phyloP scores from a whole-genome alignment of 139 green algal genomes.

The Haematococcus lacustris region DNA sequence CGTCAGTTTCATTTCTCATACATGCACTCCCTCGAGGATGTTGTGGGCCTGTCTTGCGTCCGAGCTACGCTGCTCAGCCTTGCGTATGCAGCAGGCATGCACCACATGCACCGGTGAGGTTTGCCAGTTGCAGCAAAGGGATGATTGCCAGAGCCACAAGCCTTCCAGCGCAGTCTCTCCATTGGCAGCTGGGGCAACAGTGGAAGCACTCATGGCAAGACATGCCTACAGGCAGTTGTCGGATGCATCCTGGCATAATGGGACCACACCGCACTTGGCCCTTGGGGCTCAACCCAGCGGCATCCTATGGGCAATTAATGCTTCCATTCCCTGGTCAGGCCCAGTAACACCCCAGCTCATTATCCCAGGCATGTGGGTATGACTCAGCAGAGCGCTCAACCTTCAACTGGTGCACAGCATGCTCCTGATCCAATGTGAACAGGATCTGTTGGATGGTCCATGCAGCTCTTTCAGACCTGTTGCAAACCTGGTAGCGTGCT shows the following conservation, averaged over 20 bases:
- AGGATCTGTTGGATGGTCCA: not conserved
- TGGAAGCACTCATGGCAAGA: not conserved
- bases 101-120: constrained; percentile 12
- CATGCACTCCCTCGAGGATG: constrained; percentile 41
- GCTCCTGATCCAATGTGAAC: not conserved
- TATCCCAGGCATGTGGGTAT: not conserved
- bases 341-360: no score
- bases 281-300: no score
- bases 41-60: constrained; percentile 31
- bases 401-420: not conserved
- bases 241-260: not conserved
- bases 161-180: not conserved
- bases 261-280: no score
- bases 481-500: not conserved
- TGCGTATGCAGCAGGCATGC: constrained; percentile 24
- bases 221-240: not conserved
- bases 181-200: not conserved
- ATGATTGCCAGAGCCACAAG: not conserved
- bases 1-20: constrained; percentile 33
- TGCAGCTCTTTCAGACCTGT: not conserved
- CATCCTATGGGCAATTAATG: no score
- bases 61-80: constrained; percentile 33
- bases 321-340: no score
- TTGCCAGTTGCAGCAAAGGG: not conserved
- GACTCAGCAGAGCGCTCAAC: not conserved